phyloP scores from a whole-genome alignment of 371 early-diverging fungal species.

The Blakeslea trispora region DNA sequence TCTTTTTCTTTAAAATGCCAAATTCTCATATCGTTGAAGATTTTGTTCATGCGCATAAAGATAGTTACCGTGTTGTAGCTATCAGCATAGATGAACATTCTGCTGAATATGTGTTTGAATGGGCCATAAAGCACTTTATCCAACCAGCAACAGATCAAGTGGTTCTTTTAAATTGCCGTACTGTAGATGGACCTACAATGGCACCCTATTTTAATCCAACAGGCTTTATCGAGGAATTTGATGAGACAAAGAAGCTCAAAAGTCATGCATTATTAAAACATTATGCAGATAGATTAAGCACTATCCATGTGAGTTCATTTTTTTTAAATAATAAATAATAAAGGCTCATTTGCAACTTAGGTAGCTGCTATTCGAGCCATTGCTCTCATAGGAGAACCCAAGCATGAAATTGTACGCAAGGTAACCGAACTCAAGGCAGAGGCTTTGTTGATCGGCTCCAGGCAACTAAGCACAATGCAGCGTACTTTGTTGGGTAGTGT shows the following conservation, averaged over 20 bases:
- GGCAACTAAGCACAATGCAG: constrained; percentile 39
- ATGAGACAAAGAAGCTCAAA: constrained; percentile 18
- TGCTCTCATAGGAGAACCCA: constrained; percentile 44
- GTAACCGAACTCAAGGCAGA: constrained; percentile 43
- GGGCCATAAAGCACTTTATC: constrained; percentile 29
- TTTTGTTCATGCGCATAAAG: constrained; percentile 11
- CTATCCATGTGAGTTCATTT: constrained; percentile 14
- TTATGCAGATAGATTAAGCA: constrained; percentile 23
- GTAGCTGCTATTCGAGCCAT: constrained; percentile 40
- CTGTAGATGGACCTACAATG: constrained; percentile 11
- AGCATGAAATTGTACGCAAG: constrained; percentile 47
- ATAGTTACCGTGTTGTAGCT: constrained; percentile 15
- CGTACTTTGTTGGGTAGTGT: constrained; percentile 37
- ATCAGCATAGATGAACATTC: constrained; percentile 28
- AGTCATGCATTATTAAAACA: constrained; percentile 22
- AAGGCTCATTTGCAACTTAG: constrained; percentile 10
- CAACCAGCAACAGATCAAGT: constrained; percentile 26
- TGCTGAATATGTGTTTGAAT: constrained; percentile 27
- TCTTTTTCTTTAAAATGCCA: constrained; percentile 14
- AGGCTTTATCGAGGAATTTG: constrained; percentile 20
- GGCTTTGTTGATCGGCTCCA: constrained; percentile 42
- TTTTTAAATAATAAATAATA: too few species aligned
- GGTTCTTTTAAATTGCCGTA: constrained; percentile 21
- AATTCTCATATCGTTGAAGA: constrained; percentile 15
- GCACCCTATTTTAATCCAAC: constrained; percentile 24